Conservation (phyloP, 371 early-diverging fungal species). For the Nematocida homosporus region DNA sequence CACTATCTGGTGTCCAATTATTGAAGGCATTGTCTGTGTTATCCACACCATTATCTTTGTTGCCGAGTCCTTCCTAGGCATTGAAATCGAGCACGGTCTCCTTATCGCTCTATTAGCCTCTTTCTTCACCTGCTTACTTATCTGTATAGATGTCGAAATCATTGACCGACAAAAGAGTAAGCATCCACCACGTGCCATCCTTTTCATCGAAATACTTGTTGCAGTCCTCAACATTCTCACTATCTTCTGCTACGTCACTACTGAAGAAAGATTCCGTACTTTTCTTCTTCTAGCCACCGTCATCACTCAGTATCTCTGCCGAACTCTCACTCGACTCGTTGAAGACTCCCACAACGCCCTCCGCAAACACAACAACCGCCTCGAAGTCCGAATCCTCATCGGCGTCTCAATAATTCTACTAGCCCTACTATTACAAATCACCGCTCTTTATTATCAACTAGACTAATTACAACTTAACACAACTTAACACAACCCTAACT, state of each 20-base stretch:
- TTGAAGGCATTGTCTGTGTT: conserved; percentile 49
- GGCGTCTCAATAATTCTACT: conserved; percentile 5
- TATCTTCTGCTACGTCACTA: conserved; percentile 16
- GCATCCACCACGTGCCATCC: not conserved
- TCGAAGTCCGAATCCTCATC: conserved; percentile 1
- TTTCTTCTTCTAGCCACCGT: conserved; percentile 33
- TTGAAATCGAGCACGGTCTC: conserved; percentile 37
- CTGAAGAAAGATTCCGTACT: conserved; percentile 25
- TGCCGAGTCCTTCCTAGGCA: conserved; percentile 27
- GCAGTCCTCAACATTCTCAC: conserved; percentile 5
- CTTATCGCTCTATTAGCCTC: conserved; percentile 24
- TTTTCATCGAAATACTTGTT: conserved; percentile 2
- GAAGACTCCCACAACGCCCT: conserved; percentile 11
- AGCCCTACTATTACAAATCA: conserved; percentile 17
- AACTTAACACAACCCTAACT: too few species aligned
- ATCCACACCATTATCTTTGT: conserved; percentile 42
- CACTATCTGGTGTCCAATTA: conserved; percentile 32
- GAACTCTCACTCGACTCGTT: conserved; percentile 35
- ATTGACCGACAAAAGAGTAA: conserved; percentile 19
- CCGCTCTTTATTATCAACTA: conserved; percentile 25
- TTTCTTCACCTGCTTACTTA: conserved; percentile 30
- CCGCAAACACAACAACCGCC: conserved; percentile 4
- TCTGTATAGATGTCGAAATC: conserved; percentile 27
- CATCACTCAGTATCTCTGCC: conserved; percentile 42
- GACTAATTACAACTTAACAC: conserved; percentile 16